phyloP scores from a whole-genome alignment of 2,329 filamentous ascomycete genomes.

The Arthrocladium fulminans region DNA sequence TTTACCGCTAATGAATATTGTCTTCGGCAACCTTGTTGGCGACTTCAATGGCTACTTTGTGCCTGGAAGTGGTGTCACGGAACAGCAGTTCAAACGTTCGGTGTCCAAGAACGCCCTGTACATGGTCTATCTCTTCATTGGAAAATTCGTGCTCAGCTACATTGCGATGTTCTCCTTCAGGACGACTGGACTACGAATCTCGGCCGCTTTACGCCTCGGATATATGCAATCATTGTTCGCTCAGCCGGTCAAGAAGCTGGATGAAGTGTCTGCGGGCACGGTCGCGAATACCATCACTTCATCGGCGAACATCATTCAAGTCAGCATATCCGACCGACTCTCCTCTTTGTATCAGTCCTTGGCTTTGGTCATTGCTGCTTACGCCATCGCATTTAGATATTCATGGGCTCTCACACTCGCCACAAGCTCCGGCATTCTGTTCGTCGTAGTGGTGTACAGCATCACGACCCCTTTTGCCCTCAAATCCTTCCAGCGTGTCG shows the following conservation, averaged over 20 bases:
- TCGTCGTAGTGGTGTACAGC: constrained; percentile 28
- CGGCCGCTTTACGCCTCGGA: constrained; percentile 41
- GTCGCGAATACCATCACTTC: constrained; percentile 46
- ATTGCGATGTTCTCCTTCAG: constrained; percentile 45
- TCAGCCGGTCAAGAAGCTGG: constrained; percentile 43
- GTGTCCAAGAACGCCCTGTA: constrained; percentile 37
- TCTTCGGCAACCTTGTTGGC: constrained; percentile 49
- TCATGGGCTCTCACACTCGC: constrained; percentile 47
- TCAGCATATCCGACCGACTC: constrained; percentile 47
- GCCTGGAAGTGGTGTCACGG: constrained; percentile 34
- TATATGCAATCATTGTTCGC: constrained; percentile 43
- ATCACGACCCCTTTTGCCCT: constrained; percentile 28
- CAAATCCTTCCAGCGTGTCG: constrained; percentile 22
- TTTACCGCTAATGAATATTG: constrained; percentile 45
- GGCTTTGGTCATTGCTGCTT: constrained; percentile 36
- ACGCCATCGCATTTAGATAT: constrained; percentile 45
- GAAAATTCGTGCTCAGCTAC: constrained; percentile 47
- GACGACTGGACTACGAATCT: constrained; percentile 43
- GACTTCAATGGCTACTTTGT: constrained; percentile 50
- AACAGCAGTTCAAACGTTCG: constrained; percentile 42
- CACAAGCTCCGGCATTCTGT: constrained; percentile 39
- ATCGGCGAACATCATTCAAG: constrained; percentile 45
- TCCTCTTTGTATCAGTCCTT: constrained; percentile 35
- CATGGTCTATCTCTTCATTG: constrained; percentile 51
- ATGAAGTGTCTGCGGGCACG: constrained; percentile 42